A percentile compares a stretch with the other conserved stretches of the same genome.
Evolutionary conservation across 2,329 filamentous ascomycete species (phyloP).

Genomic region (Talaromyces marneffei): DNA sequence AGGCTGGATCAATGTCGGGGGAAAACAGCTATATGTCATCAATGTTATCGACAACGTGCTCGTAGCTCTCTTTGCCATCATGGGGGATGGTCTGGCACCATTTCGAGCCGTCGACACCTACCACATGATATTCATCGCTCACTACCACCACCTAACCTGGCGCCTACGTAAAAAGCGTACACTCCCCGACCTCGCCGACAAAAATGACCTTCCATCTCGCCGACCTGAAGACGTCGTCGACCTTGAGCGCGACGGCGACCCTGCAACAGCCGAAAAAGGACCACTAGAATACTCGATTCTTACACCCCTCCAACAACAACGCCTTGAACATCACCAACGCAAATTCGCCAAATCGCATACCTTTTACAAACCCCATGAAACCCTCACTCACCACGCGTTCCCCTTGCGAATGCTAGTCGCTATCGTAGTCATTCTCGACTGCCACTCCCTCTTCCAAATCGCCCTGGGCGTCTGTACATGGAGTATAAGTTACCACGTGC

Average conservation of each 20-base stretch:
- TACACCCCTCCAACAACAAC: slow-evolving; percentile 59
- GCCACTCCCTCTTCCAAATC: slow-evolving; percentile 74
- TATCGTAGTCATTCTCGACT: slow-evolving; percentile 72
- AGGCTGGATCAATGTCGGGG: slow-evolving; percentile 76
- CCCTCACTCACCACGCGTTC: slow-evolving; percentile 72
- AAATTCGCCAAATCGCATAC: slow-evolving; percentile 79
- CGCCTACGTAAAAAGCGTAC: slow-evolving; percentile 56
- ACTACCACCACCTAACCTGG: slow-evolving; percentile 64
- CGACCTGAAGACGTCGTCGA: slow-evolving; percentile 38
- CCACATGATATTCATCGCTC: slow-evolving; percentile 76
- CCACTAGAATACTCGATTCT: slow-evolving; percentile 59
- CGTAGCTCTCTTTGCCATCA: slow-evolving; percentile 64
- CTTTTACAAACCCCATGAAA: slow-evolving; percentile 87
- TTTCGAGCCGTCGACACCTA: slow-evolving; percentile 79
- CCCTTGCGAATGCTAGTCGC: slow-evolving; percentile 67
- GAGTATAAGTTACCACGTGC: slow-evolving; percentile 65
- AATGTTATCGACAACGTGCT: slow-evolving; percentile 66
- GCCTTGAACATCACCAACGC: slow-evolving; percentile 67
- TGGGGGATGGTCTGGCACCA: slow-evolving; percentile 65
- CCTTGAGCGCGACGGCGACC: slow-evolving; percentile 36
- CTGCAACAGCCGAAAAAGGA: slow-evolving; percentile 29
- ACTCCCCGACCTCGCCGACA: slow-evolving; percentile 59
- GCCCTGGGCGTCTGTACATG: slow-evolving; percentile 72
- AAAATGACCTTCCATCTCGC: slow-evolving; percentile 59
- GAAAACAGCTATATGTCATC: slow-evolving; percentile 62